Conservation (phyloP, 345 rosid genomes). For the Gossypium australe region DNA sequence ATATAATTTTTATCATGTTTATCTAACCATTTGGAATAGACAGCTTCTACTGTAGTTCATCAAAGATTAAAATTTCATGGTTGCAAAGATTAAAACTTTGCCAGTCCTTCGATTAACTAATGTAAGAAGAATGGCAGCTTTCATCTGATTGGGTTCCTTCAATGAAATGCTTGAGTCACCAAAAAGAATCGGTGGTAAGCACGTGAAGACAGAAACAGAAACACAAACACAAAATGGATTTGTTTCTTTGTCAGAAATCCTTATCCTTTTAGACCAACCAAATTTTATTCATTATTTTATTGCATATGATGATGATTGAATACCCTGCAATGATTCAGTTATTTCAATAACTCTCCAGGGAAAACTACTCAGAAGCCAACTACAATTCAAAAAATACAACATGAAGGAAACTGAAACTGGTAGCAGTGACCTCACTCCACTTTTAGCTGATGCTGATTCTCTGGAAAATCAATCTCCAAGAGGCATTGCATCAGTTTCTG, state of each 20-base stretch:
- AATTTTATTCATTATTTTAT: not conserved
- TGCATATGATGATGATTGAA: not conserved
- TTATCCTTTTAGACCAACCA: not conserved
- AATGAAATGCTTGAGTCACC: too few relatives aligned
- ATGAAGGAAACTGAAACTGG: not conserved
- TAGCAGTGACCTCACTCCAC: not conserved
- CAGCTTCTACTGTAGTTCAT: too few relatives aligned
- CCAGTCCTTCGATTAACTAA: too few relatives aligned
- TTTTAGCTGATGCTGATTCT: not conserved
- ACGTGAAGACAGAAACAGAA: not conserved
- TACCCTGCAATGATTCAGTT: not conserved
- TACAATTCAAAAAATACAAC: not conserved
- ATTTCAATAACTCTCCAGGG: not conserved
- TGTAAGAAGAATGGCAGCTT: too few relatives aligned
- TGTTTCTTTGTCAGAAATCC: not conserved
- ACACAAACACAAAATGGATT: not conserved
- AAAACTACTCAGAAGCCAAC: not conserved
- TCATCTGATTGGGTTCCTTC: too few relatives aligned
- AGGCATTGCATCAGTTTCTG: constrained; percentile 2
- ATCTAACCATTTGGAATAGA: too few relatives aligned
- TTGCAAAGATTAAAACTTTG: too few relatives aligned
- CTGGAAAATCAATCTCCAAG: not conserved
- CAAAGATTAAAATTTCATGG: too few relatives aligned
- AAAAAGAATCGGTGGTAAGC: not conserved
- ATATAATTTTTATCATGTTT: too few relatives aligned